Conservation (phyloP, 2,329 filamentous ascomycete genomes). For the Helotiales sp. region DNA sequence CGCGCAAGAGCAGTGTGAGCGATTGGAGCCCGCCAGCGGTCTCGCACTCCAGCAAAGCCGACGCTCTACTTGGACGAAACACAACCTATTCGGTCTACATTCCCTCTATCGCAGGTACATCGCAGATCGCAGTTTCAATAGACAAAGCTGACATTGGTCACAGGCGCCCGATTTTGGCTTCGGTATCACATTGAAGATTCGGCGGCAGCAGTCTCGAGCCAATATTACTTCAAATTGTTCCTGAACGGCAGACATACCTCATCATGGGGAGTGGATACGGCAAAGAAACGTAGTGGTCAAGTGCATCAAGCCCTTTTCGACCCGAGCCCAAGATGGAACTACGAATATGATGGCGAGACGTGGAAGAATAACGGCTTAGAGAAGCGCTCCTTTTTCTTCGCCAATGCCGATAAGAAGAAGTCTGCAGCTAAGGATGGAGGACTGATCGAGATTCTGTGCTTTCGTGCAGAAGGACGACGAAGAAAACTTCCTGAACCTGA, state of each 20-base stretch:
- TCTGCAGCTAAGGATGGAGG: constrained; percentile 54
- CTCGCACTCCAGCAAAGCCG: constrained; percentile 28
- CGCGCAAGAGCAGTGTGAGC: neutral
- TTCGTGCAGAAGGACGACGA: constrained; percentile 50
- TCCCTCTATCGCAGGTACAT: constrained; percentile 52
- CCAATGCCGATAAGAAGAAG: constrained; percentile 26
- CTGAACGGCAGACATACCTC: constrained; percentile 55
- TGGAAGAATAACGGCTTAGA: constrained; percentile 45
- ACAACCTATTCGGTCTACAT: constrained; percentile 56
- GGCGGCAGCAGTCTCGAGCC: constrained; percentile 36
- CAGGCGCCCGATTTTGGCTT: constrained; percentile 54
- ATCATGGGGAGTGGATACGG: constrained; percentile 51
- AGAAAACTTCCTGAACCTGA: constrained; percentile 43
- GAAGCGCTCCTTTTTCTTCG: constrained; percentile 51
- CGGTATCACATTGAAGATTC: constrained; percentile 43
- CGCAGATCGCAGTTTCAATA: neutral
- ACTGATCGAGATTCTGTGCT: constrained; percentile 53
- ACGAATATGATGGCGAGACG: constrained; percentile 38
- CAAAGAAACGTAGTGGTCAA: constrained; percentile 37
- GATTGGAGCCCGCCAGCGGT: constrained; percentile 13
- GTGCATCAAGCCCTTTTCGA: constrained; percentile 50
- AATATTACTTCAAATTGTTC: constrained; percentile 55
- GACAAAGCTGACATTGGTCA: constrained; percentile 7
- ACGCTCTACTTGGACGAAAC: constrained; percentile 33
- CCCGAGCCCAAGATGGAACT: constrained; percentile 44